These are phyloP conservation scores for Paradendryphiella salina DNA, from an alignment of 2,329 filamentous ascomycete genomes.

Conservation along the genomic window DNA sequence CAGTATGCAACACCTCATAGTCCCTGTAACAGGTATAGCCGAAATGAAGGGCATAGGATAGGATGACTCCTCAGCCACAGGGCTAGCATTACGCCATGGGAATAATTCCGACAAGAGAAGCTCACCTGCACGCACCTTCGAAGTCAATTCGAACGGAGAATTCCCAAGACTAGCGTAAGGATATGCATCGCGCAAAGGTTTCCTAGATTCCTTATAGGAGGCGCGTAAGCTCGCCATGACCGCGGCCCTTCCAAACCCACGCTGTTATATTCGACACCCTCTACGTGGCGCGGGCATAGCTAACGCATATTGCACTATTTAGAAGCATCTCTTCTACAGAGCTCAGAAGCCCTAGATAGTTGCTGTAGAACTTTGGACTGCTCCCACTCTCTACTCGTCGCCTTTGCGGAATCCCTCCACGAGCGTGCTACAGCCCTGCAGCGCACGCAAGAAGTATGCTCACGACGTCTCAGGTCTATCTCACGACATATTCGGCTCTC, in stretches of 20 bases:
- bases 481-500: constrained; percentile 7
- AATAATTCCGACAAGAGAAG: no score
- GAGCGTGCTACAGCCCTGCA: constrained; percentile 9
- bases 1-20: not conserved
- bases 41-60: not conserved
- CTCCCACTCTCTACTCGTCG: not conserved
- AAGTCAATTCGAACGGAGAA: no score
- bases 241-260: no score
- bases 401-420: not conserved
- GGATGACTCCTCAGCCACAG: not conserved
- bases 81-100: not conserved
- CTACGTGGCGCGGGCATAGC: no score
- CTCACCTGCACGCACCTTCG: no score
- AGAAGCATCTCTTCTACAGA: not conserved
- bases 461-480: constrained; percentile 4
- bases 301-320: no score
- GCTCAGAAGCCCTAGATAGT: not conserved
- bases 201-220: no score
- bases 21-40: not conserved
- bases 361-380: not conserved
- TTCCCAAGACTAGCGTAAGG: no score
- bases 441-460: not conserved
- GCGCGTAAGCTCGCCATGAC: no score
- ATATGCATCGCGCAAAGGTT: no score
- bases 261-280: no score